Evolutionary conservation across 768 basidiomycete species (phyloP), one percentile per base, ranked within the genome.

Genomic region (Tricholoma flavovirens): DNA sequence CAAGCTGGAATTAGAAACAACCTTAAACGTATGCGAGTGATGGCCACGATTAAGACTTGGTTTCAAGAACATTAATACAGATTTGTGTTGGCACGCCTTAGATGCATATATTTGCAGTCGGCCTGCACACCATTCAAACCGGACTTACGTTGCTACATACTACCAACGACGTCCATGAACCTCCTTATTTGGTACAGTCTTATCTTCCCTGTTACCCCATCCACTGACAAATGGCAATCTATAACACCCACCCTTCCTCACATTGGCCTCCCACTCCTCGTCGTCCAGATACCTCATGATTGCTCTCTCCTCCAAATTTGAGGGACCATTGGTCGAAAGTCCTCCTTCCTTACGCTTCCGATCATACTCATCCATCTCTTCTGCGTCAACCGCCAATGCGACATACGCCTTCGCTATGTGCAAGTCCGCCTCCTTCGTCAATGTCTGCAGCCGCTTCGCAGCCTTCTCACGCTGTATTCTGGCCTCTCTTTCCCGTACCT

Each of bases 371-470:
- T 79, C 66, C 52, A 46, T 46, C 56, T 68, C 66, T 53, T 62
- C 42, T 52, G 64, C 66, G 54, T 76, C 74, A 54, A 83, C 82
- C 2, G 86, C 86, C 11, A 90, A 72, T 6, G 83, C 82, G 55
- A 90, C 80, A 68, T 91, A 90, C 22, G 84, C 81, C 63, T 80
- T 79, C 9, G 84, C 86, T 29, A 90, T 75, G 49, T 76, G 73
- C 77, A 78, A 79, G 66, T 90, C 87, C 58, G 74, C 74, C 71
- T 88, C 87, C 69, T 88, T 88, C 48, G 83, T 86, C 59, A 86
- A 69, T 30, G 72, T 74, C 69, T 87, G 86, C 56, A 89, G 69
- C 48, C 76, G 77, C 61, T 77, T 84, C 68, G 79, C 78, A 6
- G 86, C 84, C 15, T 78, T 74, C 61, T 83, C 83, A 61, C 76